A percentile compares a stretch with the other conserved stretches of the same genome.
Conservation (phyloP, 331 rosid species). For the Telfairia occidentalis region DNA sequence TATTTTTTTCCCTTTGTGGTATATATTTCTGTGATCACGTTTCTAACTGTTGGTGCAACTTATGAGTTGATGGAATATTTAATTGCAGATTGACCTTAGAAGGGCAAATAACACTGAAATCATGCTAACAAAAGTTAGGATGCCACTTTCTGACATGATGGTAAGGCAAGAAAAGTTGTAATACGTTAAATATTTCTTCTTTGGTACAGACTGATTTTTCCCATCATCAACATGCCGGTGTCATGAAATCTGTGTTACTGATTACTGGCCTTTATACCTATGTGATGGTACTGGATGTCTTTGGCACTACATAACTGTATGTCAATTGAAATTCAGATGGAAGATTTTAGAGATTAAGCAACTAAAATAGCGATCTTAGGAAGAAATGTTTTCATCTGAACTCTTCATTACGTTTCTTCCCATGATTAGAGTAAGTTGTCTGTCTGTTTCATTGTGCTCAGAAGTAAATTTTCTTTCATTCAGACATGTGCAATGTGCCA, state of each 20-base stretch:
- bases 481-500: neutral
- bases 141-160: slow-evolving; percentile 99
- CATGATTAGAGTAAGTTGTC: neutral
- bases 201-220: slow-evolving; percentile 3
- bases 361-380: neutral
- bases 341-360: neutral
- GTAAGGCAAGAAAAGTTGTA: slow-evolving; percentile 32
- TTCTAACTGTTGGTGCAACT: slow-evolving; percentile 1
- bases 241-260: neutral
- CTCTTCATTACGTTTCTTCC: neutral
- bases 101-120: slow-evolving; percentile 97
- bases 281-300: neutral
- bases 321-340: neutral
- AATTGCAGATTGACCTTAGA: slow-evolving; percentile 75
- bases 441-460: neutral
- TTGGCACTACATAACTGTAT: neutral
- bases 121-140: slow-evolving; percentile 99
- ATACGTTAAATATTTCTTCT: neutral
- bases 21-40: neutral
- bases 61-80: neutral
- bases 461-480: neutral
- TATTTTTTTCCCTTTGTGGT: neutral
- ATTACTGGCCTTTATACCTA: neutral
- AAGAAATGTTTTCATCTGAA: neutral
- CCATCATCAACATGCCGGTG: neutral